phyloP scores from a whole-genome alignment of 306 rosid genomes.

The Casuarina cunninghamiana region DNA sequence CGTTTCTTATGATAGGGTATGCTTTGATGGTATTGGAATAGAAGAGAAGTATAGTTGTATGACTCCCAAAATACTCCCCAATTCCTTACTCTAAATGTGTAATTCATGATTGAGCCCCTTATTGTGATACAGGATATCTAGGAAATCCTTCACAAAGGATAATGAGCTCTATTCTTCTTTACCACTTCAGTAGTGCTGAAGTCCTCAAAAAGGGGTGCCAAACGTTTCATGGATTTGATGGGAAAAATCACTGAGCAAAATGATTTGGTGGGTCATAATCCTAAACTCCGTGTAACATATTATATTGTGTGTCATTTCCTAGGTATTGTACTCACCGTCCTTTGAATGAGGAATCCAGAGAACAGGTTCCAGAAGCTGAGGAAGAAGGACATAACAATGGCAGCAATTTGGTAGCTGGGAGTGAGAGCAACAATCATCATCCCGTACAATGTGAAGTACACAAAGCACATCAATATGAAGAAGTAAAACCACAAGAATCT shows the following conservation, averaged over 20 bases:
- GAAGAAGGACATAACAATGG: conserved; percentile 52
- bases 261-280: neutral
- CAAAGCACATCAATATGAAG: conserved; percentile 48
- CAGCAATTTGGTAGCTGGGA: conserved; percentile 56
- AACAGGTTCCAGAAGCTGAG: conserved; percentile 59
- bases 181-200: neutral
- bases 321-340: conserved; percentile 36
- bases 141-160: no score
- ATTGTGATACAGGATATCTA: no score
- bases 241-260: neutral
- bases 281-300: neutral
- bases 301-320: neutral
- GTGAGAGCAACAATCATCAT: conserved; percentile 64
- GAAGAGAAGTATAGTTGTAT: no score
- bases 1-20: no score
- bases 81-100: no score
- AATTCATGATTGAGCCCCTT: no score
- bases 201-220: no score
- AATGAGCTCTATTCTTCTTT: neutral
- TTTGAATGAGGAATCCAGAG: conserved; percentile 52
- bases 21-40: no score
- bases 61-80: no score
- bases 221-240: no score
- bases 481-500: conserved; percentile 63
- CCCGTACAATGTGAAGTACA: conserved; percentile 63